Percentiles rank a stretch among this genome's conserved stretches.
Evolutionary conservation across 306 rosid species (phyloP).

Genomic region (Sphenostylis stenocarpa): DNA sequence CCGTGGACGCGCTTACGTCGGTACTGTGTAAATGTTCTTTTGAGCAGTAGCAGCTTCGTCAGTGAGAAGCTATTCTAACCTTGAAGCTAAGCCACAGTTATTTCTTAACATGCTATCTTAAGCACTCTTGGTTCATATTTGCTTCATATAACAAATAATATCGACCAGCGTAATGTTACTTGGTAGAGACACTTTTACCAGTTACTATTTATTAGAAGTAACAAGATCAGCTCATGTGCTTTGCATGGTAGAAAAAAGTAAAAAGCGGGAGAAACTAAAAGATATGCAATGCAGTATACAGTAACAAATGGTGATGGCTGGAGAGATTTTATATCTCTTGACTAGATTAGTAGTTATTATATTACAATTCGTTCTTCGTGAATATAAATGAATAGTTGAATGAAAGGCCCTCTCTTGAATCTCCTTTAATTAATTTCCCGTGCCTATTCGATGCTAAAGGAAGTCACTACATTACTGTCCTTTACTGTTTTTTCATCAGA

Average conservation of each 20-base stretch:
- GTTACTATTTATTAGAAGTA: neutral
- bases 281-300: neutral
- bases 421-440: neutral
- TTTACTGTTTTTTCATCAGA: neutral
- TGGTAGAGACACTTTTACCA: neutral
- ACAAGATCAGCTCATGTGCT: neutral
- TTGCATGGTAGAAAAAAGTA: neutral
- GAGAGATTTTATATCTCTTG: neutral
- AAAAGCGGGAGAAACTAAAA: neutral
- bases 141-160: neutral
- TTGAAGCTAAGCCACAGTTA: neutral
- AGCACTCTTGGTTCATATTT: neutral
- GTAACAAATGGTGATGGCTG: no score
- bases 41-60: neutral
- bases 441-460: neutral
- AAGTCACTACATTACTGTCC: neutral
- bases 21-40: neutral
- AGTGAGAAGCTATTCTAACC: neutral
- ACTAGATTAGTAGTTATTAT: no score
- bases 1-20: neutral
- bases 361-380: neutral
- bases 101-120: neutral
- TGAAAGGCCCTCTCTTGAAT: neutral
- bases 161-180: neutral
- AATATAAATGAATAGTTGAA: neutral